A percentile compares a stretch with the other conserved stretches of the same genome.
Evolutionary conservation across 1,139 yeast species (phyloP).

Genomic region (Sugiyamaella paludigena): DNA sequence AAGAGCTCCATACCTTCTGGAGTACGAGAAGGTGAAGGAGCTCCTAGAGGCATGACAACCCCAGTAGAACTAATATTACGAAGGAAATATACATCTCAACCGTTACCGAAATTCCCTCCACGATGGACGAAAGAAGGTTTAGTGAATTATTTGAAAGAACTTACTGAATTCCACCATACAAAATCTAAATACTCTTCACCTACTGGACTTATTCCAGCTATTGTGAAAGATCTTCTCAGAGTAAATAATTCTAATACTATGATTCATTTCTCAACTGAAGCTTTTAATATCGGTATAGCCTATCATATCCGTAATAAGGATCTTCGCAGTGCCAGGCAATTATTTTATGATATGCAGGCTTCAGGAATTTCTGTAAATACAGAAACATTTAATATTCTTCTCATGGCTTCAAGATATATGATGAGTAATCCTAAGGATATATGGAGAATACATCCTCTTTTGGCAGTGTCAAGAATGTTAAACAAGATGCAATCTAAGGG

Average conservation of each 20-base stretch:
- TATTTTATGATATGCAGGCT: slow-evolving; percentile 42
- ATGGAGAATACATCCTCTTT: slow-evolving; percentile 34
- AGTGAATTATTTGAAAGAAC: slow-evolving; percentile 13
- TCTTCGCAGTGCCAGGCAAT: slow-evolving; percentile 44
- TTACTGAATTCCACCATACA: slow-evolving; percentile 17
- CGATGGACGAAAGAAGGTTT: slow-evolving; percentile 19
- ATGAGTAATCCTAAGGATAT: slow-evolving; percentile 32
- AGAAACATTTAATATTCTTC: slow-evolving; percentile 45
- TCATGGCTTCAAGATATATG: slow-evolving; percentile 32
- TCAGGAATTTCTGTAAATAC: slow-evolving; percentile 41
- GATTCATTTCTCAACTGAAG: slow-evolving; percentile 36
- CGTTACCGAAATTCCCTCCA: slow-evolving; percentile 18
- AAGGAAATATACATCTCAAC: slow-evolving; percentile 13
- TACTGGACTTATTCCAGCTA: slow-evolving; percentile 17
- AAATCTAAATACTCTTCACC: slow-evolving; percentile 13
- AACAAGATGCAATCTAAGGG: slow-evolving; percentile 35
- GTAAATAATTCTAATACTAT: slow-evolving; percentile 41
- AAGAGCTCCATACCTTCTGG: not conserved
- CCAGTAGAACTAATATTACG: slow-evolving; percentile 1
- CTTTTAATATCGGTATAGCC: slow-evolving; percentile 47
- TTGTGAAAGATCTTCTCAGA: slow-evolving; percentile 42
- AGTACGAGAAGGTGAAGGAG: not conserved
- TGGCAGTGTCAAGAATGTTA: slow-evolving; percentile 24
- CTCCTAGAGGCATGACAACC: too few relatives aligned
- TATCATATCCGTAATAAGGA: slow-evolving; percentile 41